Conservation (phyloP, 495 filamentous ascomycete genomes). For the Evernia prunastri region DNA sequence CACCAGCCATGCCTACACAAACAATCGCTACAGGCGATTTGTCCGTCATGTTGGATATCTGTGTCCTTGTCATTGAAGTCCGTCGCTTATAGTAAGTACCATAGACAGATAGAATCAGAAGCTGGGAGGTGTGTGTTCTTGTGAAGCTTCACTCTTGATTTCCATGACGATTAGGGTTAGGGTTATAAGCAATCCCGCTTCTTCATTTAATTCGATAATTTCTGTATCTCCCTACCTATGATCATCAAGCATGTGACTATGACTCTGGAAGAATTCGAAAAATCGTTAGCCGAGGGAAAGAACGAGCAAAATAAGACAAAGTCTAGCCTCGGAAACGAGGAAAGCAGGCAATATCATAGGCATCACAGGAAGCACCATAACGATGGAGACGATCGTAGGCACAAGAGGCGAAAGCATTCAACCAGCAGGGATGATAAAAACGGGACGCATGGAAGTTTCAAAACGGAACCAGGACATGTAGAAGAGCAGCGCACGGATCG, state of each 20-base stretch:
- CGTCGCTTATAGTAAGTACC: neutral
- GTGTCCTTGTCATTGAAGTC: neutral
- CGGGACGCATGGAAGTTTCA: constrained; percentile 31
- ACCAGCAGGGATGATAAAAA: constrained; percentile 35
- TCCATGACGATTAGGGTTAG: neutral
- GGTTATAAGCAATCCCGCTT: too few relatives aligned
- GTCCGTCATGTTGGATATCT: constrained; percentile 34
- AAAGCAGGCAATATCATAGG: constrained; percentile 37
- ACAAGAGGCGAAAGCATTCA: constrained; percentile 49
- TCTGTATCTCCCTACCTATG: too few relatives aligned
- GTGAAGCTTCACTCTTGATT: neutral
- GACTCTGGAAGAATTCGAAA: constrained; percentile 52
- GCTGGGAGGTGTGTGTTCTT: neutral
- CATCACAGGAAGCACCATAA: constrained; percentile 40
- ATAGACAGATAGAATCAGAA: neutral
- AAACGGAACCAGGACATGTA: neutral
- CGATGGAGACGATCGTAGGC: constrained; percentile 43
- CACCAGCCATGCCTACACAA: constrained; percentile 92
- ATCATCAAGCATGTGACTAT: constrained; percentile 26
- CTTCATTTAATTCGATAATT: too few relatives aligned
- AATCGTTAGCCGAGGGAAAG: constrained; percentile 39
- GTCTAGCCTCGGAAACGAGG: constrained; percentile 27
- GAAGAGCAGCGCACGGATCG: neutral
- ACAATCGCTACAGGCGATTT: constrained; percentile 65
- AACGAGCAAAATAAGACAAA: constrained; percentile 39